Evolutionary conservation across 345 rosid species (phyloP).

Genomic region (Ceriops tagal): DNA sequence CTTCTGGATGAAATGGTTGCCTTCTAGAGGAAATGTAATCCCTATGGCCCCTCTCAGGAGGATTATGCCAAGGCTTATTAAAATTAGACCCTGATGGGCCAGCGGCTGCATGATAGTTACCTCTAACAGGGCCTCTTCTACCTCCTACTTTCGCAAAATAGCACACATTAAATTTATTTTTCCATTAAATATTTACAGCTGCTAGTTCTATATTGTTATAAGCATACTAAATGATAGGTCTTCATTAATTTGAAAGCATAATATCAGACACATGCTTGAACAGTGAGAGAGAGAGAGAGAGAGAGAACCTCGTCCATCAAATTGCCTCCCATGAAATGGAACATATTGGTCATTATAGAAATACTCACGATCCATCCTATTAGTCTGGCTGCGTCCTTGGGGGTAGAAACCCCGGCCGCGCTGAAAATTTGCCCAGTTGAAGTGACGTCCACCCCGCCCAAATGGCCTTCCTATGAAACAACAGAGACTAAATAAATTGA

Average conservation of each 20-base stretch:
- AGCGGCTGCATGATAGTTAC: slow-evolving; percentile 17
- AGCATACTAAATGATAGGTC: too few relatives aligned
- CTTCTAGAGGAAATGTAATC: slow-evolving; percentile 33
- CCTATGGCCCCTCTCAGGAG: slow-evolving; percentile 31
- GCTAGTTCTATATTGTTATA: too few relatives aligned
- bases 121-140: slow-evolving; percentile 44
- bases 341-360: slow-evolving; percentile 27
- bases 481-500: slow-evolving; percentile 1
- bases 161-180: slow-evolving; percentile 12
- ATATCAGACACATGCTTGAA: too few relatives aligned
- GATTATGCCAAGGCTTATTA: slow-evolving; percentile 39
- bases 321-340: slow-evolving; percentile 37
- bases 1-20: slow-evolving; percentile 46
- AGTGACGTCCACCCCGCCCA: slow-evolving; percentile 38
- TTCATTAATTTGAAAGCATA: too few relatives aligned
- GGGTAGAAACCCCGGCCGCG: slow-evolving; percentile 37
- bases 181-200: neutral
- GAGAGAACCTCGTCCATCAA: slow-evolving; percentile 30
- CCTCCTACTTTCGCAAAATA: slow-evolving; percentile 29
- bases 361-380: slow-evolving; percentile 37
- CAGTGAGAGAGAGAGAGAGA: slow-evolving; percentile 3
- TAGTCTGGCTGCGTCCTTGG: slow-evolving; percentile 33
- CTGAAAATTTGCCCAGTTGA: slow-evolving; percentile 33
- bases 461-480: slow-evolving; percentile 42
- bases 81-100: slow-evolving; percentile 41